phyloP scores from a whole-genome alignment of 768 basidiomycete species.

The Lanmaoa pseudosensibilis region DNA sequence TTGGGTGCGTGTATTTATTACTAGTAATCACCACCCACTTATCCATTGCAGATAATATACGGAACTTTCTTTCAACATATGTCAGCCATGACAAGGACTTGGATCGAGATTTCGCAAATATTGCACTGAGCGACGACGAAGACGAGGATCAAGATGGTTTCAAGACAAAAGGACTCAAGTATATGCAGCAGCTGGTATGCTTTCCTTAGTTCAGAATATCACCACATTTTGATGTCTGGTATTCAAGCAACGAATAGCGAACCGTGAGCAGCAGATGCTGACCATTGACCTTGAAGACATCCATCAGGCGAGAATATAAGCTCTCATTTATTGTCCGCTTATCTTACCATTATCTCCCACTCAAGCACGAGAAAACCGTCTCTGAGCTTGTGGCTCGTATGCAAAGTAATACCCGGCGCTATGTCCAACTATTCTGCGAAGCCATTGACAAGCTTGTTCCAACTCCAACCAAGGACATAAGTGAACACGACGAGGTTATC shows the following conservation, averaged over 20 bases:
- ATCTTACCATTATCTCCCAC: constrained; percentile 7
- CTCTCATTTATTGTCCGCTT: constrained; percentile 2
- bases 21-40: neutral
- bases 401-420: constrained; percentile 83
- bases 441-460: constrained; percentile 92
- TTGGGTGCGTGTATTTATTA: constrained; percentile 47
- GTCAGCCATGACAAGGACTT: constrained; percentile 66
- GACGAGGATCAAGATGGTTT: constrained; percentile 34
- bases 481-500: constrained; percentile 89
- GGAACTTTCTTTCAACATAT: constrained; percentile 69
- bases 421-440: constrained; percentile 84
- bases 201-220: constrained; percentile 31
- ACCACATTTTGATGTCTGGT: constrained; percentile 20
- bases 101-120: constrained; percentile 62
- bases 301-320: constrained; percentile 49
- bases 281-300: constrained; percentile 89
- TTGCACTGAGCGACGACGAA: constrained; percentile 60
- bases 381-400: constrained; percentile 80
- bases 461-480: constrained; percentile 83
- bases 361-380: constrained; percentile 66
- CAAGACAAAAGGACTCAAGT: constrained; percentile 58
- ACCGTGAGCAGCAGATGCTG: constrained; percentile 89
- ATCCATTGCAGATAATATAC: constrained; percentile 57
- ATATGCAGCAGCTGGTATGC: constrained; percentile 77
- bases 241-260: constrained; percentile 83